A percentile compares a stretch with the other conserved stretches of the same genome.
Evolutionary conservation across 352 stramenopile species (phyloP).

Genomic region (Globisporangium parvum): DNA sequence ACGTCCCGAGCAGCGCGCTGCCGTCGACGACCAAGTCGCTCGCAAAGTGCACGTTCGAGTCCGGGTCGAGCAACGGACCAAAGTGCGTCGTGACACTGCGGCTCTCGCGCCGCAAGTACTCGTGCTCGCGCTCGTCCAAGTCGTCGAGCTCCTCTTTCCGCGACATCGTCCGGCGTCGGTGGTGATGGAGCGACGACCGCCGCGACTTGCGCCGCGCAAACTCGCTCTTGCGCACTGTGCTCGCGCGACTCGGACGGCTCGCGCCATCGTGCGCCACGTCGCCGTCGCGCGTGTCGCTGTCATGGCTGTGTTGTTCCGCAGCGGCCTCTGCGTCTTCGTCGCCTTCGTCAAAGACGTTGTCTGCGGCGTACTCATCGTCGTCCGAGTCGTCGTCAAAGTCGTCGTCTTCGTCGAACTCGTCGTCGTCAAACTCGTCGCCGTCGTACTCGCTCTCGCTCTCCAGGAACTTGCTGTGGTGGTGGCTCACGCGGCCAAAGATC

Average conservation of each 20-base stretch:
- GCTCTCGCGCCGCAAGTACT: slow-evolving; percentile 56
- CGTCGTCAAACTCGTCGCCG: slow-evolving; percentile 30
- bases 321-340: slow-evolving; percentile 1
- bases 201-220: slow-evolving; percentile 12
- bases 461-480: slow-evolving; percentile 16
- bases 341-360: slow-evolving; percentile 15
- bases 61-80: slow-evolving; percentile 56
- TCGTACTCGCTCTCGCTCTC: slow-evolving; percentile 47
- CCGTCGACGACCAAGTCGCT: slow-evolving; percentile 52
- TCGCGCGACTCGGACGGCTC: background rate
- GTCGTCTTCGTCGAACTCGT: slow-evolving; percentile 24
- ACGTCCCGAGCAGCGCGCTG: slow-evolving; percentile 58
- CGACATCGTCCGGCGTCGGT: slow-evolving; percentile 15
- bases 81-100: slow-evolving; percentile 56
- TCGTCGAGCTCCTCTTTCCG: slow-evolving; percentile 59
- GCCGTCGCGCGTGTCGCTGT: slow-evolving; percentile 2
- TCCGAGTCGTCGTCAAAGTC: slow-evolving; percentile 14
- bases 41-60: slow-evolving; percentile 54
- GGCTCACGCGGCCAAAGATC: slow-evolving; percentile 37
- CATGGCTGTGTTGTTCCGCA: slow-evolving; percentile 11
- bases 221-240: slow-evolving; percentile 6
- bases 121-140: slow-evolving; percentile 56
- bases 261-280: background rate
- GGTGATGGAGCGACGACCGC: slow-evolving; percentile 8
- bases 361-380: slow-evolving; percentile 11